These are phyloP conservation scores for Diatrype stigma DNA, from an alignment of 2,329 filamentous ascomycete species.

Conservation along the genomic window DNA sequence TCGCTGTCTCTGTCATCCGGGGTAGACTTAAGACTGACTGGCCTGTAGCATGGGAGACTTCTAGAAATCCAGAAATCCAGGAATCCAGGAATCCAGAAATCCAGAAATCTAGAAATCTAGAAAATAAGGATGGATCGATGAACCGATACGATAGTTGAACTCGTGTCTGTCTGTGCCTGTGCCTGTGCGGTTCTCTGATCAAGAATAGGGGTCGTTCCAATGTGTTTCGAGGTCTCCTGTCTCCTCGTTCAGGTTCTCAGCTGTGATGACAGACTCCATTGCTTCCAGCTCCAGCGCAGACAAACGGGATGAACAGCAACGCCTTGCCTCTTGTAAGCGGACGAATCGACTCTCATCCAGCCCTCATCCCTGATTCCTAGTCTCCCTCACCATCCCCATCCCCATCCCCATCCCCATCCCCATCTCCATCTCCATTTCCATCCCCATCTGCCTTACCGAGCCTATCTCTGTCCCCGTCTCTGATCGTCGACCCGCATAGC, in stretches of 20 bases:
- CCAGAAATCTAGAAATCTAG: too few relatives aligned
- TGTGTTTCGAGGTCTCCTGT: conserved; percentile 11
- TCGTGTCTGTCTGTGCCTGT: too few relatives aligned
- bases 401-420: neutral
- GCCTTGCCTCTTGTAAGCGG: conserved; percentile 22
- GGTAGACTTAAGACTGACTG: neutral
- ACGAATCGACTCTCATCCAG: too few relatives aligned
- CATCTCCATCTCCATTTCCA: too few relatives aligned
- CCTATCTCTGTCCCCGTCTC: too few relatives aligned
- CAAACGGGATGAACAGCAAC: conserved; percentile 22
- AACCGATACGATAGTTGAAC: too few relatives aligned
- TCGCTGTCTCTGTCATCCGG: neutral
- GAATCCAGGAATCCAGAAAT: too few relatives aligned
- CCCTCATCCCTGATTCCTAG: too few relatives aligned
- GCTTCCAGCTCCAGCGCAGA: conserved; percentile 17
- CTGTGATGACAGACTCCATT: conserved; percentile 20
- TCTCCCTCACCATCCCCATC: neutral
- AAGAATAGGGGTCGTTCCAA: neutral
- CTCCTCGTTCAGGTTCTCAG: conserved; percentile 9
- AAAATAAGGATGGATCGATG: too few relatives aligned
- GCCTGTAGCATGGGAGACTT: neutral
- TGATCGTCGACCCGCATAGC: too few relatives aligned
- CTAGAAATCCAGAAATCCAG: too few relatives aligned
- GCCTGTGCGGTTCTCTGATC: neutral
- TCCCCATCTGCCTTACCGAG: too few relatives aligned